Base-by-base conservation (phyloP, 257 asterid genomes). In the Solanum pimpinellifolium region DNA sequence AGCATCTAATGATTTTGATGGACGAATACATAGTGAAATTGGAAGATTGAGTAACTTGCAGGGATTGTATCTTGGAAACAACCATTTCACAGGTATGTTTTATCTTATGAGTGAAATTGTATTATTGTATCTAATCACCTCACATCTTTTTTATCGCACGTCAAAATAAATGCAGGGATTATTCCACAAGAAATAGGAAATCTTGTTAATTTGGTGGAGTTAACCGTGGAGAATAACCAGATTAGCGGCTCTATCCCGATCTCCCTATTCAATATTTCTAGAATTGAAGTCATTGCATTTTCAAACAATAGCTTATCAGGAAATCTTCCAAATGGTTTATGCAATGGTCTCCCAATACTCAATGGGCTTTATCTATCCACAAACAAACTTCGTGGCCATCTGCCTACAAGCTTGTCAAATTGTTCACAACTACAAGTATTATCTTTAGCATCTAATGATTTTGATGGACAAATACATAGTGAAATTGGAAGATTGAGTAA, bases 31-130 rank as follows among this genome's bases (percentile, higher is more conserved):
- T 18, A 56, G 4, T 59, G 9, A 59, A 20, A 59, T 20, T 59
- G 25, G 66, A 59, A 59, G 12, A 20, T 20, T 59, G 25, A 59
- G 25, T 20, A 5, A 59, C 12, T 20, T 59, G 66, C 25, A 59
- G 12, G 0, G 0, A 2, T 20, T 59, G 5, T 0, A 8, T 20
- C 11, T 59, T 2, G 25, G 25, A 59, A 0, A 0, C 1, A 56
- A 56, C 25, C 11, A 59, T 59, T 59, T 59, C 66, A 18, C 66
- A 59, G 12, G 66, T 49, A 15, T 49, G 52, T 11, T 46, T 46
- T 46, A 46, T 12, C 52, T 46, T 46, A 46, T 33, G 35, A 33
- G 35, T 33, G 4, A 33, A 33, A 33, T 33, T 33, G 33, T 31
- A 31, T 4, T 31, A 31, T 39, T 42, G 47, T 42, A 42, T 42